Evolutionary conservation across 2,329 filamentous ascomycete genomes (phyloP).

Genomic region (Colletotrichum eleusines): DNA sequence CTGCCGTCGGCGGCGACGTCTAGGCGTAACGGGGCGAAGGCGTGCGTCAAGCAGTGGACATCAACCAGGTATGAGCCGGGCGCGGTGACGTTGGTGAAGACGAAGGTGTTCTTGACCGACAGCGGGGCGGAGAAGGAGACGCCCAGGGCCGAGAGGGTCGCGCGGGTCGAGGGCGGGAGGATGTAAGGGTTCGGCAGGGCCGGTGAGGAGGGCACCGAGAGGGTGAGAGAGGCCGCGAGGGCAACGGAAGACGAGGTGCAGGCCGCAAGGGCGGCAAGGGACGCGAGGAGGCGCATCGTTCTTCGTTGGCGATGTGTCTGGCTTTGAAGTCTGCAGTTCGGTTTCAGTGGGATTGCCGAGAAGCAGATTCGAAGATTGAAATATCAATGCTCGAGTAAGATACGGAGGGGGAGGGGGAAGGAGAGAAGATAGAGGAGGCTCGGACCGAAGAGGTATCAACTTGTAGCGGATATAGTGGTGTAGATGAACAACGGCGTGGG

Average conservation of each 20-base stretch:
- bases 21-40: constrained; percentile 83
- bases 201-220: constrained; percentile 56
- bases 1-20: constrained; percentile 69
- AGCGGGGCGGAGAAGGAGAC: constrained; percentile 68
- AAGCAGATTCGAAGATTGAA: neutral
- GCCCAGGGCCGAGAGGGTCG: constrained; percentile 64
- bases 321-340: constrained; percentile 22
- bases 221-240: constrained; percentile 57
- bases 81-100: constrained; percentile 77
- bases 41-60: constrained; percentile 79
- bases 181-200: constrained; percentile 61
- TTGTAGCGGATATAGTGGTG: neutral
- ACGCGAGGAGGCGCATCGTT: constrained; percentile 52
- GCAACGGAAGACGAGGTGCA: constrained; percentile 50
- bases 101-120: constrained; percentile 76
- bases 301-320: constrained; percentile 41
- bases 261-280: constrained; percentile 53
- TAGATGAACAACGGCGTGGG: constrained; percentile 11
- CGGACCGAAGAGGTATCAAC: constrained; percentile 16
- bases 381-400: neutral
- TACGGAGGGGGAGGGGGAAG: neutral
- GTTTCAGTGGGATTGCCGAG: neutral
- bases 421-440: neutral
- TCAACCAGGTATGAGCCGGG: constrained; percentile 83
- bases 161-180: constrained; percentile 75